Evolutionary conservation across 2,329 filamentous ascomycete species (phyloP).

Genomic region (Hyphodiscus sp.): DNA sequence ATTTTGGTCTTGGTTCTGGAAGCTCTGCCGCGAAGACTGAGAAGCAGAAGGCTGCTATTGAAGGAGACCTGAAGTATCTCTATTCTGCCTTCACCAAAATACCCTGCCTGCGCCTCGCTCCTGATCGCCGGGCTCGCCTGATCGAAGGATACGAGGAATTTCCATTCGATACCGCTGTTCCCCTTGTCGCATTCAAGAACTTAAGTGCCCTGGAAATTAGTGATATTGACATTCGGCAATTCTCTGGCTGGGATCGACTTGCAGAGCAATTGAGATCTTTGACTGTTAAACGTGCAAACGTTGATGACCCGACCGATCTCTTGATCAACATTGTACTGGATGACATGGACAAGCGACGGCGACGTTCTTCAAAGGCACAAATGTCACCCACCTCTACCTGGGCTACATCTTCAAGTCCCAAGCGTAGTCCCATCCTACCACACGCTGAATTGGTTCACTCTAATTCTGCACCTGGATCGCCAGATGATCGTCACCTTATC

Average conservation of each 20-base stretch:
- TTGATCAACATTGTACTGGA: conserved; percentile 91
- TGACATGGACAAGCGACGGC: conserved; percentile 87
- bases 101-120: conserved; percentile 79
- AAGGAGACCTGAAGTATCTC: conserved; percentile 87
- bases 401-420: conserved; percentile 49
- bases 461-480: conserved; percentile 50
- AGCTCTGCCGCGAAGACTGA: conserved; percentile 78
- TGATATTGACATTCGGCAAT: conserved; percentile 93
- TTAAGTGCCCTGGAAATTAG: conserved; percentile 88
- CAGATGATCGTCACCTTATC: conserved; percentile 29
- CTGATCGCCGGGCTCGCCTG: conserved; percentile 85
- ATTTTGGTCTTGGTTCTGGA: conserved; percentile 73
- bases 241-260: conserved; percentile 93
- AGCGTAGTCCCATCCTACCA: conserved; percentile 56
- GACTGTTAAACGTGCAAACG: conserved; percentile 76
- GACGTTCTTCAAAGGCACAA: conserved; percentile 80
- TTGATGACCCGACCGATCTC: conserved; percentile 87
- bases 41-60: conserved; percentile 78
- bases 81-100: conserved; percentile 99
- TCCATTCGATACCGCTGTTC: conserved; percentile 94
- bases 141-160: conserved; percentile 96
- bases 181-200: conserved; percentile 96
- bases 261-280: conserved; percentile 88
- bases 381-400: conserved; percentile 71
- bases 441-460: conserved; percentile 63